Conservation (phyloP, 2,329 filamentous ascomycete genomes). For the Xylaria sp. region DNA sequence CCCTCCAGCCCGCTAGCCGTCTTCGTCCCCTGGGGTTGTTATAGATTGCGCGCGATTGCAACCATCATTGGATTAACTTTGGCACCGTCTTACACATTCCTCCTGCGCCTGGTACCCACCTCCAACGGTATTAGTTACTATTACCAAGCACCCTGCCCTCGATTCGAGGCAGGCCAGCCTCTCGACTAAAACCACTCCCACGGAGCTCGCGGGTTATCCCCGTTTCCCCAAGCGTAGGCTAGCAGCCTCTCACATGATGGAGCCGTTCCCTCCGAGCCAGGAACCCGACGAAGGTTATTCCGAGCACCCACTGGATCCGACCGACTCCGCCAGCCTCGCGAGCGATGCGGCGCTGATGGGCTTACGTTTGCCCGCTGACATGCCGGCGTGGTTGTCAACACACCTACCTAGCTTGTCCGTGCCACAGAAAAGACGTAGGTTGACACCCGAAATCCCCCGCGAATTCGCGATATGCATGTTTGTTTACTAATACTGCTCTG, state of each 20-base stretch:
- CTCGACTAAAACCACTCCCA: neutral
- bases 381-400: conserved; percentile 53
- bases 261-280: conserved; percentile 53
- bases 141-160: neutral
- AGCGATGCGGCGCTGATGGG: conserved; percentile 39
- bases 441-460: conserved; percentile 4
- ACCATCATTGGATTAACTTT: neutral
- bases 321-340: conserved; percentile 35
- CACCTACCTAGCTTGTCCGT: conserved; percentile 54
- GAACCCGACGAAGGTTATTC: conserved; percentile 86
- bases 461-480: neutral
- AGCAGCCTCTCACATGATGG: conserved; percentile 38
- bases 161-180: neutral
- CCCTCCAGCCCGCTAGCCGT: too few relatives aligned
- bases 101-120: neutral
- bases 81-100: neutral
- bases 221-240: neutral
- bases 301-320: conserved; percentile 66
- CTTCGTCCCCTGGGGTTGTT: too few relatives aligned
- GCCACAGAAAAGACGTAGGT: conserved; percentile 53
- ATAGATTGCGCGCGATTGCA: neutral
- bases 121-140: neutral
- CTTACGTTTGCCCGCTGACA: conserved; percentile 45
- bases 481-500: conserved; percentile 21
- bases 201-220: neutral